Base-by-base conservation (phyloP, 805 yeast genomes). In the Ogataea haglerorum region DNA sequence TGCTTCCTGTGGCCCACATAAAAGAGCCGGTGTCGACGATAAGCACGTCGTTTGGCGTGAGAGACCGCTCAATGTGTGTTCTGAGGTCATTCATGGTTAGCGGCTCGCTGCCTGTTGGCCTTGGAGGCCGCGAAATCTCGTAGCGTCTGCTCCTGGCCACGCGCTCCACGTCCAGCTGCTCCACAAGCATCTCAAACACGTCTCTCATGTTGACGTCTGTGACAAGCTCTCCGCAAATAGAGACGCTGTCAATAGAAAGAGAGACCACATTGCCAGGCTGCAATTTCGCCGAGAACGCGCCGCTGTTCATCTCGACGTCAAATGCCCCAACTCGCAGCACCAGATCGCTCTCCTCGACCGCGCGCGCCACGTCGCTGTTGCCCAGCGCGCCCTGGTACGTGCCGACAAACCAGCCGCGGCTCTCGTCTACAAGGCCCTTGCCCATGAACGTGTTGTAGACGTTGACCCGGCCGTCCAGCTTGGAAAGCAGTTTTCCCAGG, bases 321-420 rank as follows among this genome's bases (percentile, higher is more conserved):
- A 77, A 71, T 24, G 78, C 74, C 5, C 97, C 97, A 47, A 87
- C 60, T 51, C 73, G 73, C 32, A 89, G 53, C n/a, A 89, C 72
- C 32, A 85, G 65, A 57, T 90, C 96, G 7, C 88, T 72, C 6
- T 65, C 43, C 41, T 76, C 75, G 42, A 72, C 45, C 18, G 57
- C 56, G 1, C 69, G 64, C 13, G 66, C 54, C 10, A 57, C 52
- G n/a, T 61, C 41, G 24, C 53, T 37, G 0, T 63, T 47, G 8
- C 70, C 62, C n/a, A 52, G 39, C 4, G 26, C 42, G 3, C 74
- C 76, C 19, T 49, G 49, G 45, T 71, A 73, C 1, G 69, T 65
- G n/a, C 79, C 80, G 13, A 68, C 57, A 45, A 55, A 72, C 46
- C 75, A 64, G n/a, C 63, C 53, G 37, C 53, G 39, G 10, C 61